Percentiles rank a stretch among this genome's conserved stretches.
These are phyloP conservation scores for Tuber borchii DNA, from an alignment of 495 filamentous ascomycete genomes.

Conservation along the genomic window DNA sequence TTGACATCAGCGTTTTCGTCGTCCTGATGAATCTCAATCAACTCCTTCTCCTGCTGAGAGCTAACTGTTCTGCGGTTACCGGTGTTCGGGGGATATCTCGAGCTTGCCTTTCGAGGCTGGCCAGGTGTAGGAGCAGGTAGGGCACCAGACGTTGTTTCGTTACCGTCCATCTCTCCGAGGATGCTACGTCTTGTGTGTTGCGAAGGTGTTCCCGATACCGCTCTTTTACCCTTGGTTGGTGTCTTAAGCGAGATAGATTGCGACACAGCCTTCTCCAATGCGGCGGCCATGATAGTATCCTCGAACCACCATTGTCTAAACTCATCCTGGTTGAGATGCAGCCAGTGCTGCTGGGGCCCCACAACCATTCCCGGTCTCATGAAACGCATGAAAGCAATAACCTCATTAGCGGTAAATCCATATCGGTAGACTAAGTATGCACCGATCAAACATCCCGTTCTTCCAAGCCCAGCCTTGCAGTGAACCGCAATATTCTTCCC, in stretches of 20 bases:
- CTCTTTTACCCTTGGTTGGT: slow-evolving; percentile 60
- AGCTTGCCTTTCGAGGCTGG: slow-evolving; percentile 80
- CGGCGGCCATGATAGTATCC: slow-evolving; percentile 63
- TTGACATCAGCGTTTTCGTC: slow-evolving; percentile 26
- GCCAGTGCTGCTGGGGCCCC: slow-evolving; percentile 98
- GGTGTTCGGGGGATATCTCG: slow-evolving; percentile 31
- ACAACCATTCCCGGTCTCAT: slow-evolving; percentile 99
- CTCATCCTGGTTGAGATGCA: slow-evolving; percentile 89
- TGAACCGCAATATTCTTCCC: slow-evolving; percentile 90
- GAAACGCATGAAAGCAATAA: slow-evolving; percentile 98
- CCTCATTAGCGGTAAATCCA: slow-evolving; percentile 96
- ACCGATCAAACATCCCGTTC: slow-evolving; percentile 92
- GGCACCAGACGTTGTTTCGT: slow-evolving; percentile 60
- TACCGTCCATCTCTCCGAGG: slow-evolving; percentile 82
- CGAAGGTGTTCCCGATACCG: slow-evolving; percentile 59
- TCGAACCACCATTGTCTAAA: slow-evolving; percentile 99
- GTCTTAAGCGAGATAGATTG: slow-evolving; percentile 64
- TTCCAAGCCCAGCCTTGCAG: slow-evolving; percentile 95
- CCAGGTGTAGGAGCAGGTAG: slow-evolving; percentile 92
- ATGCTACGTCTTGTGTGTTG: slow-evolving; percentile 76
- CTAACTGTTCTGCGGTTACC: slow-evolving; percentile 22
- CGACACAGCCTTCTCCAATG: slow-evolving; percentile 42
- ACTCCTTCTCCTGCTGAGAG: slow-evolving; percentile 18
- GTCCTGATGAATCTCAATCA: slow-evolving; percentile 26
- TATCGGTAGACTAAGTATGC: slow-evolving; percentile 96